A percentile compares a stretch with the other conserved stretches of the same genome.
Conservation (phyloP, 2,329 filamentous ascomycete species). For the Sclerotiophoma versabilis region DNA sequence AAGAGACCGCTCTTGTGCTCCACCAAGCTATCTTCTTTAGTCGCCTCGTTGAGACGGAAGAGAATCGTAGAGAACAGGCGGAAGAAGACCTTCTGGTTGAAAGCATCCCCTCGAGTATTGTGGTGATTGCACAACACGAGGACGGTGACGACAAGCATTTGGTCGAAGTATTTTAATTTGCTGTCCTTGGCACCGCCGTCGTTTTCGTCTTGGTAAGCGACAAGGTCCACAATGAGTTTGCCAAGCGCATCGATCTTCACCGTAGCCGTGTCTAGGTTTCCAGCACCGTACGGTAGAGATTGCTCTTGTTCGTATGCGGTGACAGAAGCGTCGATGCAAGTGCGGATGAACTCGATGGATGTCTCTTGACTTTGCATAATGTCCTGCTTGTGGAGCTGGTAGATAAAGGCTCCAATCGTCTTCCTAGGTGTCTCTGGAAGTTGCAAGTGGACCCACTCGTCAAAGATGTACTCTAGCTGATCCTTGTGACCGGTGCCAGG, state of each 20-base stretch:
- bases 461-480: conserved; percentile 93
- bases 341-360: conserved; percentile 78
- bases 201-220: conserved; percentile 71
- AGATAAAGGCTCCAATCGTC: conserved; percentile 76
- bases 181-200: conserved; percentile 65
- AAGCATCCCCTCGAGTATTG: conserved; percentile 77
- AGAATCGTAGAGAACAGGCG: conserved; percentile 85
- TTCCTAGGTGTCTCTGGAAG: conserved; percentile 79
- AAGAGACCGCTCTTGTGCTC: conserved; percentile 73
- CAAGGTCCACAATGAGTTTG: conserved; percentile 77
- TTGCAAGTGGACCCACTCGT: conserved; percentile 89
- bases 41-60: conserved; percentile 72
- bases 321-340: conserved; percentile 81
- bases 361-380: conserved; percentile 78
- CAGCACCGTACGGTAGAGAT: conserved; percentile 63
- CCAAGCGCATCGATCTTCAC: conserved; percentile 80
- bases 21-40: conserved; percentile 50
- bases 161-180: conserved; percentile 77
- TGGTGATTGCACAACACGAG: conserved; percentile 88
- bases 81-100: conserved; percentile 91
- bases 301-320: conserved; percentile 77
- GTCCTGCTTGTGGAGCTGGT: conserved; percentile 78
- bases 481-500: conserved; percentile 70
- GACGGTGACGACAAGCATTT: conserved; percentile 77
- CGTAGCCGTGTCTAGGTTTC: conserved; percentile 65